A percentile compares a stretch with the other conserved stretches of the same genome.
These are phyloP conservation scores for Cystofilobasidium capitatum DNA, from an alignment of 768 basidiomycete species.

Conservation along the genomic window DNA sequence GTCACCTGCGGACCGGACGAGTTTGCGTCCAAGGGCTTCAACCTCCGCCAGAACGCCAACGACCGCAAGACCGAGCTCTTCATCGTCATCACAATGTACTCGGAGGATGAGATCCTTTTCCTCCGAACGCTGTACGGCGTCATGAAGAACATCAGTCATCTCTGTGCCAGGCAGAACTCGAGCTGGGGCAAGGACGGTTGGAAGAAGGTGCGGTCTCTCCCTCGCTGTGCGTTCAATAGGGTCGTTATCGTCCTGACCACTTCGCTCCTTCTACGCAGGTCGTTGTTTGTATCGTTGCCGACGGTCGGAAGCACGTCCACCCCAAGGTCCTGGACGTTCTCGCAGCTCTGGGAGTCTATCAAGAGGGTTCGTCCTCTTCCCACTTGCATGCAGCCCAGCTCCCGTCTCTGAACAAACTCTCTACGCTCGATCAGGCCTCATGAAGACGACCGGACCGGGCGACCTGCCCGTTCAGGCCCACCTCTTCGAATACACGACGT, in stretches of 20 bases:
- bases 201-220: conserved; percentile 50
- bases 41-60: conserved; percentile 1
- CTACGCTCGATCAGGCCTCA: conserved; percentile 35
- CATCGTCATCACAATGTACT: conserved; percentile 28
- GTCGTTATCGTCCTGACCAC: not conserved
- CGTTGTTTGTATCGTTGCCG: conserved; percentile 77
- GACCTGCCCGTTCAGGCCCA: conserved; percentile 71
- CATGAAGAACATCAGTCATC: conserved; percentile 64
- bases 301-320: conserved; percentile 76
- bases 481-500: conserved; percentile 58
- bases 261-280: conserved; percentile 41
- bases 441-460: conserved; percentile 55
- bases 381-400: not conserved
- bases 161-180: conserved; percentile 42
- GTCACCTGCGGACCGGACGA: conserved; percentile 25
- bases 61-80: conserved; percentile 19
- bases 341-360: conserved; percentile 38
- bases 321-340: conserved; percentile 49
- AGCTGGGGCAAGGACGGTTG: conserved; percentile 73
- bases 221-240: not conserved
- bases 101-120: conserved; percentile 23
- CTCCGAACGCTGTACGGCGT: conserved; percentile 71
- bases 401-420: not conserved
- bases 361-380: conserved; percentile 33
- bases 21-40: conserved; percentile 12